Evolutionary conservation across 2,329 filamentous ascomycete genomes (phyloP).

Genomic region (Elsinoe arachidis): DNA sequence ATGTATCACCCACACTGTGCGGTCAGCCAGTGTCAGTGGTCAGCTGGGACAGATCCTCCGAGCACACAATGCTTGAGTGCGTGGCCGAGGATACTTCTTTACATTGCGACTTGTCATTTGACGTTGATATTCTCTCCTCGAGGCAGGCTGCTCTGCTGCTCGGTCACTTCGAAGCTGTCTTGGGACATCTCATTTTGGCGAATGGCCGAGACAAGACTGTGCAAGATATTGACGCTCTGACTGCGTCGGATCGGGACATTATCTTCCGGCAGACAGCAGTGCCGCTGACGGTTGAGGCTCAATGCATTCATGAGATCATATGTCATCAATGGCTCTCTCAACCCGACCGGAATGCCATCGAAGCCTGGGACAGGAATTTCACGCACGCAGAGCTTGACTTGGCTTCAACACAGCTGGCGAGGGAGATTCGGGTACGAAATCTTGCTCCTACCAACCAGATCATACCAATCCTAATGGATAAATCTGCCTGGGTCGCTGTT

Average conservation of each 20-base stretch:
- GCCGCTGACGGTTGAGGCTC: not conserved
- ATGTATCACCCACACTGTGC: not conserved
- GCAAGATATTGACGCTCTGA: not conserved
- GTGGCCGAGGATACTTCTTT: not conserved
- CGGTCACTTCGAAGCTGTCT: not conserved
- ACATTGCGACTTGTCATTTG: not conserved
- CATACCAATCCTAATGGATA: constrained; percentile 31
- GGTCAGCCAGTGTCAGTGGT: not conserved
- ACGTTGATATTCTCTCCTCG: not conserved
- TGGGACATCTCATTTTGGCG: not conserved
- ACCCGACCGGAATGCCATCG: not conserved
- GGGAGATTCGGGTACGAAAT: not conserved
- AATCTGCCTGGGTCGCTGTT: constrained; percentile 28
- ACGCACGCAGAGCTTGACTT: constrained; percentile 7
- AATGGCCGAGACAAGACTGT: not conserved
- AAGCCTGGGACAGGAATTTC: not conserved
- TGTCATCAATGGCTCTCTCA: not conserved
- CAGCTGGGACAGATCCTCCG: not conserved
- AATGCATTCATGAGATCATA: constrained; percentile 12
- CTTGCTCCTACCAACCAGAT: constrained; percentile 12
- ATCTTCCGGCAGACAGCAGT: not conserved
- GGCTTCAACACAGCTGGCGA: not conserved
- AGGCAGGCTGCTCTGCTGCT: not conserved
- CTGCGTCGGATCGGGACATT: not conserved
- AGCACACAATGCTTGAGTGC: not conserved